Conservation (phyloP, 1,284 basidiomycete genomes). For the Rhodotorula mucilaginosa region DNA sequence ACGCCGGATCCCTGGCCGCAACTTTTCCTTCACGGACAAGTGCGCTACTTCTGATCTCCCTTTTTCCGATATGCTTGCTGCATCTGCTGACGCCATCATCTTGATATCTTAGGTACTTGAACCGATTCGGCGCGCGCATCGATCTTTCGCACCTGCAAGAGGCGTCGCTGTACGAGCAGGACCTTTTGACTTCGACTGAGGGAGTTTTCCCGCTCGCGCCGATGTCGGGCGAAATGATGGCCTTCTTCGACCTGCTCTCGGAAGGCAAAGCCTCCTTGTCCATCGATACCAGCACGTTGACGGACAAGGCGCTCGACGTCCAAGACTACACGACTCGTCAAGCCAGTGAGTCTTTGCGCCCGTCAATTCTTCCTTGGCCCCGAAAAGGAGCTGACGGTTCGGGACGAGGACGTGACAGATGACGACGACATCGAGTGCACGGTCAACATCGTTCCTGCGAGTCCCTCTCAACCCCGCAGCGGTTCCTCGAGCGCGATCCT, state of each 20-base stretch:
- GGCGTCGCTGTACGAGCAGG: constrained; percentile 14
- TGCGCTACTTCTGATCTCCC: neutral
- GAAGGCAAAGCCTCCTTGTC: constrained; percentile 66
- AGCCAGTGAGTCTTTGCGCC: constrained; percentile 72
- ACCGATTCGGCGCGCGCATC: constrained; percentile 12
- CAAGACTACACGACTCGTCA: constrained; percentile 60
- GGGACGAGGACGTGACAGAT: constrained; percentile 53
- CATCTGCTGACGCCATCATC: neutral
- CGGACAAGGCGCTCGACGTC: constrained; percentile 51
- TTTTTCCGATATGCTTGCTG: too few relatives aligned
- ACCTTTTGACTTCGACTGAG: constrained; percentile 49
- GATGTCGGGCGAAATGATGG: constrained; percentile 70
- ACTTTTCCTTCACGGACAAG: constrained; percentile 19
- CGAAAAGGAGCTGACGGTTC: too few relatives aligned
- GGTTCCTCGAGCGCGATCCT: neutral
- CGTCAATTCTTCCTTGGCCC: neutral
- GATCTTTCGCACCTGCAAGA: constrained; percentile 9
- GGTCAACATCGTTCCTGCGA: constrained; percentile 30
- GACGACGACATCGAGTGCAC: constrained; percentile 51
- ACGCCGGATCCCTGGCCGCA: constrained; percentile 39
- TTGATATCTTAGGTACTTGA: constrained; percentile 11
- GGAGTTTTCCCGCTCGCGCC: constrained; percentile 69
- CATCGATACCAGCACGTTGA: constrained; percentile 56
- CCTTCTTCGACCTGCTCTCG: constrained; percentile 66
- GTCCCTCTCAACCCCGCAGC: constrained; percentile 12